A percentile compares a stretch with the other conserved stretches of the same genome.
phyloP scores from a whole-genome alignment of 257 asterid species.

The Anisodus tanguticus region DNA sequence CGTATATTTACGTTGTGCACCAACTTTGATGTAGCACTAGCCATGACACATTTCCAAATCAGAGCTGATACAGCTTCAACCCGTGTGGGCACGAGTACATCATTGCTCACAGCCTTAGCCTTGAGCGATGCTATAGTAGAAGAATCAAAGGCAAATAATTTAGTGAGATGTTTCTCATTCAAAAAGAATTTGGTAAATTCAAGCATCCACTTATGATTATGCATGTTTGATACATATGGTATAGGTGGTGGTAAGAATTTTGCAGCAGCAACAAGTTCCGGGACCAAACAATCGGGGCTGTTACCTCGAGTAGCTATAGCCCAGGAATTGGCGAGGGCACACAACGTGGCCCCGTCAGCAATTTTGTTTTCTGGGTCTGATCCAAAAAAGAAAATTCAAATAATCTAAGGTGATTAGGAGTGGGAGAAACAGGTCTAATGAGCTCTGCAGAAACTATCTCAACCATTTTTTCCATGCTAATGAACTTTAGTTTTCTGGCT shows the following conservation, averaged over 20 bases:
- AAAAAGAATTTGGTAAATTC: background rate
- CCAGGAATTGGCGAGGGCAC: background rate
- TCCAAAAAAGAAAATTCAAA: background rate
- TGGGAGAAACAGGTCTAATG: background rate
- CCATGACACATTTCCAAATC: background rate
- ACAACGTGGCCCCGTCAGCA: background rate
- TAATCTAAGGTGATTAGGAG: background rate
- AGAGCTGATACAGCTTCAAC: background rate
- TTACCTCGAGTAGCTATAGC: background rate
- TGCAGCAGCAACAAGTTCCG: background rate
- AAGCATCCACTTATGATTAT: background rate
- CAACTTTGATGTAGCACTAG: background rate
- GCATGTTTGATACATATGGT: background rate
- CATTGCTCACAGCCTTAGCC: background rate
- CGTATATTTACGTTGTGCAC: background rate
- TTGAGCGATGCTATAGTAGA: slow-evolving; percentile 9
- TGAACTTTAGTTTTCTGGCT: background rate
- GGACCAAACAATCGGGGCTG: background rate
- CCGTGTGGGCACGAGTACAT: background rate
- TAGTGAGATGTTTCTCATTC: background rate
- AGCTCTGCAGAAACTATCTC: background rate
- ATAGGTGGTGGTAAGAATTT: background rate
- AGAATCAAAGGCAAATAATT: background rate
- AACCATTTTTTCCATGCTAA: background rate
- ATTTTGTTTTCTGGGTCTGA: background rate